A percentile compares a stretch with the other conserved stretches of the same genome.
Evolutionary conservation across 1,284 basidiomycete species (phyloP).

Genomic region (Puccinia hordei): DNA sequence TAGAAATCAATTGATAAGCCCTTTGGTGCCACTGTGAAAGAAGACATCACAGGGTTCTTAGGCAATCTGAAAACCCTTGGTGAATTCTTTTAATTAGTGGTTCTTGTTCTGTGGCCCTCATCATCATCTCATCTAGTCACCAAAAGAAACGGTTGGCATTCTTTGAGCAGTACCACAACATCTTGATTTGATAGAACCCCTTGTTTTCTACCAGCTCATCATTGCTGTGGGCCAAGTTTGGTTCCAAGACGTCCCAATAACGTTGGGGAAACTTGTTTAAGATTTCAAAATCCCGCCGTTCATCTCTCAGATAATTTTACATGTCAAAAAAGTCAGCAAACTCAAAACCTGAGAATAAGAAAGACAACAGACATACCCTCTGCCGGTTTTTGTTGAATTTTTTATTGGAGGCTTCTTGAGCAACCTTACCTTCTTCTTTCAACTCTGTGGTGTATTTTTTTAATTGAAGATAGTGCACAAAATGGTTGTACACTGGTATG

Average conservation of each 20-base stretch:
- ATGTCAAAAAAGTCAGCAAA: too few relatives aligned
- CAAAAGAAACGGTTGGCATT: constrained; percentile 23
- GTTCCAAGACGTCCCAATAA: constrained; percentile 12
- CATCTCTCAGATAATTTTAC: constrained; percentile 26
- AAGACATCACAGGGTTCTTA: too few relatives aligned
- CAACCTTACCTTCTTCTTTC: too few relatives aligned
- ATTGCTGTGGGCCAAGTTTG: constrained; percentile 14
- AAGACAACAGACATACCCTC: too few relatives aligned
- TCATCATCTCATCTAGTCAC: constrained; percentile 12
- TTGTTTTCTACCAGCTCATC: background rate
- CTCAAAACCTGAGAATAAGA: too few relatives aligned
- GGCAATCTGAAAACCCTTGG: too few relatives aligned
- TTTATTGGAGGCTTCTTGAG: too few relatives aligned
- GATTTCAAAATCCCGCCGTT: constrained; percentile 2
- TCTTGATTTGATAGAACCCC: constrained; percentile 25
- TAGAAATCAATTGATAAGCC: too few relatives aligned
- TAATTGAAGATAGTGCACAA: too few relatives aligned
- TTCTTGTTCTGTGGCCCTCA: background rate
- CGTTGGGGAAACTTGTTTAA: constrained; percentile 15
- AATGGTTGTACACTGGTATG: too few relatives aligned
- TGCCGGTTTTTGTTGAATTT: too few relatives aligned
- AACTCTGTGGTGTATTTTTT: too few relatives aligned
- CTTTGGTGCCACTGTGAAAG: constrained; percentile 17
- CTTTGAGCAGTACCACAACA: constrained; percentile 23
- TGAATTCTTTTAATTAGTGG: background rate